These are phyloP conservation scores for Xerocomellus amylosporus DNA, from an alignment of 768 basidiomycete species.

Conservation along the genomic window DNA sequence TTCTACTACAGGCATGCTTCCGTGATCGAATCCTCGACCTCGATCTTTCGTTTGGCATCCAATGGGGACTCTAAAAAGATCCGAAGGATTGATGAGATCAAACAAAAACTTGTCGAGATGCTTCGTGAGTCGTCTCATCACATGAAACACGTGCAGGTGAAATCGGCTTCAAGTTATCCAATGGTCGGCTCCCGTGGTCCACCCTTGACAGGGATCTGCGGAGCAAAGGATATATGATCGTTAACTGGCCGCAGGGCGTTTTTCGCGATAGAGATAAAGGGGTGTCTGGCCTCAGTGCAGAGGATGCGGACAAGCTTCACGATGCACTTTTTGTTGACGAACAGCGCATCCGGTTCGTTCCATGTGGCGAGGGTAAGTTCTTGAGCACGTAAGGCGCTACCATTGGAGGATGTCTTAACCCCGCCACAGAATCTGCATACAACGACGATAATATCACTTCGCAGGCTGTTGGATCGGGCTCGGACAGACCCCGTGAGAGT, in stretches of 20 bases:
- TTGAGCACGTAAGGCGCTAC: no score
- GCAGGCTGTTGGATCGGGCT: background rate
- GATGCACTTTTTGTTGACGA: slow-evolving; percentile 6
- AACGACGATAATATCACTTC: background rate
- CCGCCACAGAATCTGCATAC: background rate
- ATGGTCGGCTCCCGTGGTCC: background rate
- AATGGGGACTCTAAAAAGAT: background rate
- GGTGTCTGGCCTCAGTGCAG: background rate
- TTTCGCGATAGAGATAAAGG: slow-evolving; percentile 1
- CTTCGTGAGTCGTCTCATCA: slow-evolving; percentile 3
- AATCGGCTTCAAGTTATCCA: background rate
- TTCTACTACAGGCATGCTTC: background rate
- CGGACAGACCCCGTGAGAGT: no score
- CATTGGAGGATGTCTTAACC: background rate
- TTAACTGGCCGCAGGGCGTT: slow-evolving; percentile 7
- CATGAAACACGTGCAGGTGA: background rate
- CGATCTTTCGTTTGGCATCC: background rate
- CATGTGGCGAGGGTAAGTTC: background rate
- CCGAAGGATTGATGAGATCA: slow-evolving; percentile 2
- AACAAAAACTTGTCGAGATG: slow-evolving; percentile 1
- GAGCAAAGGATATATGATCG: background rate
- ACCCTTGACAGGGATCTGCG: background rate
- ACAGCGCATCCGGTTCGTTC: background rate
- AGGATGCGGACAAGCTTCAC: slow-evolving; percentile 7
- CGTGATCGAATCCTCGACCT: background rate